Base-by-base conservation (phyloP, 805 yeast species). In the Kregervanrija pseudodelftensis region DNA sequence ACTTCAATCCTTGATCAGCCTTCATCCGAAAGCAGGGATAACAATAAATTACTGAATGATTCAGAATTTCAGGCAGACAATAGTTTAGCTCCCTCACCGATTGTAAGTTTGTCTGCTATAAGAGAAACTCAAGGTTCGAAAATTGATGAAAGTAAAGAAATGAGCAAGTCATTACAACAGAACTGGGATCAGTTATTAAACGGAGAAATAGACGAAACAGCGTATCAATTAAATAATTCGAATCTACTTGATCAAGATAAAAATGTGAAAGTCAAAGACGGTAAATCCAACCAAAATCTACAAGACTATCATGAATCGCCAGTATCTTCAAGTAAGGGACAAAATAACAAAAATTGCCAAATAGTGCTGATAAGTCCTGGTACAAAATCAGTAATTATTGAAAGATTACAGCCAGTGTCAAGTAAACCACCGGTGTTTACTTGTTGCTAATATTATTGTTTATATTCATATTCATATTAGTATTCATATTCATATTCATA, bases 371-470 rank as follows among this genome's bases (percentile, higher is more conserved):
- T 46, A n/a, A 44, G 47, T 9, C 50, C 52, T 5, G 63, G 64
- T 9, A 62, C 70, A 1, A 70, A 72, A 51, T 66, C 61, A 36
- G 85, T 79, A 3, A 70, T 81, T 3, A 74, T 80, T 4, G 88
- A 82, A 58, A 61, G 85, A 41, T 54, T 82, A 28, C 79, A 77
- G 52, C 70, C 74, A 12, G 81, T 74, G 3, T 66, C 68, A 8
- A 65, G 74, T 4, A 74, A 68, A 48, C 79, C 82, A 0, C 86
- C 88, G 0, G 77, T 82, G 1, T 80, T 81, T 49, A 79, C 86
- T 1, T 81, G 86, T 78, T 81, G 86, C 53, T 79, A 48, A 51
- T 37, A 22, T 12, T 16, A 11, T 8, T 16, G 17, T 14, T 13
- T 14, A 11, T 14, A 16, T 36, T 13, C 11, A 36, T 22, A 22